Evolutionary conservation across 768 basidiomycete genomes (phyloP), one percentile per base, ranked within the genome.

Genomic region (Suillus discolor): DNA sequence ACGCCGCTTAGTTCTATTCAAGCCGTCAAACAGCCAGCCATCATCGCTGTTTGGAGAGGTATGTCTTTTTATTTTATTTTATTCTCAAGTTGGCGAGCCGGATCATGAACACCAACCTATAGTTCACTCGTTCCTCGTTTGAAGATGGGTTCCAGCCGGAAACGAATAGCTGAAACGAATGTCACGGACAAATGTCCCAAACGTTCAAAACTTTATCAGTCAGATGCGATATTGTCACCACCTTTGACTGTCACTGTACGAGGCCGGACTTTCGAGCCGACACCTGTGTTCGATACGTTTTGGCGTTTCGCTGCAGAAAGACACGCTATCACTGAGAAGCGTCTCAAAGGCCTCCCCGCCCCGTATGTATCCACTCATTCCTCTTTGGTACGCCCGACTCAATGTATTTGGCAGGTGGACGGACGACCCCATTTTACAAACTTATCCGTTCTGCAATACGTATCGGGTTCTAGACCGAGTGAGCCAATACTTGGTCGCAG

Each of bases 391-490:
- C 6, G 31, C 25, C 47, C 42, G 62, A 28, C 59, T 65, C 55
- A 64, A 47, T 65, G 28, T 28, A 11, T 34, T 25, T 51, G n/a
- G 49, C 64, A 89, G 88, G 36, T 94, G 92, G 92, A 91, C 91
- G 0, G 73, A 82, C 1, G 90, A 94, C 72, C 71, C 75, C 3
- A 85, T 89, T 60, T 79, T 94, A 23, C 79, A 73, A 2, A 71
- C 78, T 15, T 82, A 86, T 69, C 82, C 80, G 38, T 93, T 92
- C 72, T 92, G 90, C 77, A 92, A 92, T 70, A 85, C 89, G 0
- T 94, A 84, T 71, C 89, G 92, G 42, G 86, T 92, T 9, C 81
- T 88, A 53, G 92, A 94, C 78, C 86, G 85, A 42, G 82, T 82
- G 20, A 86, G 84, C 38, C 92, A 94, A 70, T 94, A 83, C 67